phyloP scores from a whole-genome alignment of 441 rosid species.

The Syzygium malaccense region DNA sequence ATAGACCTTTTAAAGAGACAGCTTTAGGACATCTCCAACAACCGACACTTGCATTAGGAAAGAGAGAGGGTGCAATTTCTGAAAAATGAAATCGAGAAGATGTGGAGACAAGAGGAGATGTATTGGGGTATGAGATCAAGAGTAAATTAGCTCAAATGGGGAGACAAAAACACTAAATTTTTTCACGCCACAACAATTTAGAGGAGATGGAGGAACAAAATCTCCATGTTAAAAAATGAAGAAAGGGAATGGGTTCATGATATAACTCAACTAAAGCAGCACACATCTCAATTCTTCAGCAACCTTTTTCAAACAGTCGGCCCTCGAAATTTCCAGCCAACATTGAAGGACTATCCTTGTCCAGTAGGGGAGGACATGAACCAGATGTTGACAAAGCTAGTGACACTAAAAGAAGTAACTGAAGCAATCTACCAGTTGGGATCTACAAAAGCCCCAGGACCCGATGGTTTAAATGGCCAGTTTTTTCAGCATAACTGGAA shows the following conservation, averaged over 20 bases:
- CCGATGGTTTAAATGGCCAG: not conserved
- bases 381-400: not conserved
- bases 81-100: not conserved
- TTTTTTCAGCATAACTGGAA: not conserved
- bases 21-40: not conserved
- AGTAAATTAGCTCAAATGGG: not conserved
- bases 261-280: not conserved
- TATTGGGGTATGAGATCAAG: not conserved
- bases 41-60: not conserved
- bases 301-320: not conserved
- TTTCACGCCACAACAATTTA: not conserved
- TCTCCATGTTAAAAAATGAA: not conserved
- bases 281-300: not conserved
- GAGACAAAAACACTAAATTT: not conserved
- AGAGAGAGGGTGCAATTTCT: not conserved
- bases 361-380: not conserved
- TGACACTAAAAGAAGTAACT: not conserved
- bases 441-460: not conserved
- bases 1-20: not conserved
- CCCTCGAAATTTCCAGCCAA: not conserved
- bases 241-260: not conserved
- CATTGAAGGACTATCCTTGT: not conserved
- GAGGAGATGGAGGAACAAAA: not conserved
- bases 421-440: not conserved
- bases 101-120: not conserved